phyloP scores from a whole-genome alignment of 805 yeast genomes.

The Middelhovenomyces tepae region DNA sequence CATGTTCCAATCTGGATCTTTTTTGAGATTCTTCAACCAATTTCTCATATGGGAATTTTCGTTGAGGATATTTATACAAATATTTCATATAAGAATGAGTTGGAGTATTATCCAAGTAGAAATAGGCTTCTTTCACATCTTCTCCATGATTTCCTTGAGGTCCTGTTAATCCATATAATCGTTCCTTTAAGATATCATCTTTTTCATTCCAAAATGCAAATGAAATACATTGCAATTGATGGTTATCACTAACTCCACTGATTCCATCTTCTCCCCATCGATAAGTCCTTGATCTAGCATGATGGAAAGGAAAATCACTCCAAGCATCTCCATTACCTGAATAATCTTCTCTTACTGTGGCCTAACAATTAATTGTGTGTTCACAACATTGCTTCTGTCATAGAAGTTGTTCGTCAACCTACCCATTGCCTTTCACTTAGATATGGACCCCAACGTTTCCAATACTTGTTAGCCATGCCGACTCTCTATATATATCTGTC shows the following conservation, averaged over 20 bases:
- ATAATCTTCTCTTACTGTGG: slow-evolving; percentile 68
- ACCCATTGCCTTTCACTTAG: slow-evolving; percentile 80
- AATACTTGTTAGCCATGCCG: no score
- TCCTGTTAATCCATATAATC: slow-evolving; percentile 80
- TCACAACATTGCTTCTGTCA: background rate
- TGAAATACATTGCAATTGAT: slow-evolving; percentile 66
- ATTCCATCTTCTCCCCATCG: slow-evolving; percentile 97
- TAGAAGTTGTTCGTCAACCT: slow-evolving; percentile 6
- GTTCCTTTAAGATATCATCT: slow-evolving; percentile 77
- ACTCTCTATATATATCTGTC: slow-evolving; percentile 2
- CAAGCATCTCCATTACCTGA: slow-evolving; percentile 84
- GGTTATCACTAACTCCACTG: slow-evolving; percentile 81
- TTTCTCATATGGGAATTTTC: slow-evolving; percentile 71
- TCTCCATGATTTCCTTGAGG: slow-evolving; percentile 96
- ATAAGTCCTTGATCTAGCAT: slow-evolving; percentile 69
- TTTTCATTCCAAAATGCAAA: slow-evolving; percentile 88
- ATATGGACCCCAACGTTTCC: slow-evolving; percentile 90
- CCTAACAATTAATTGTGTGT: slow-evolving; percentile 13
- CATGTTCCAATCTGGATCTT: slow-evolving; percentile 59
- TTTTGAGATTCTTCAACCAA: slow-evolving; percentile 58
- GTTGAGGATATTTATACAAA: slow-evolving; percentile 86
- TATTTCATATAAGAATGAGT: slow-evolving; percentile 89
- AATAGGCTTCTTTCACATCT: slow-evolving; percentile 63
- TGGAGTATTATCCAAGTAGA: slow-evolving; percentile 85
- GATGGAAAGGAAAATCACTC: slow-evolving; percentile 80